Conservation (phyloP, 495 filamentous ascomycete species). For the Filosporella fistucella region DNA sequence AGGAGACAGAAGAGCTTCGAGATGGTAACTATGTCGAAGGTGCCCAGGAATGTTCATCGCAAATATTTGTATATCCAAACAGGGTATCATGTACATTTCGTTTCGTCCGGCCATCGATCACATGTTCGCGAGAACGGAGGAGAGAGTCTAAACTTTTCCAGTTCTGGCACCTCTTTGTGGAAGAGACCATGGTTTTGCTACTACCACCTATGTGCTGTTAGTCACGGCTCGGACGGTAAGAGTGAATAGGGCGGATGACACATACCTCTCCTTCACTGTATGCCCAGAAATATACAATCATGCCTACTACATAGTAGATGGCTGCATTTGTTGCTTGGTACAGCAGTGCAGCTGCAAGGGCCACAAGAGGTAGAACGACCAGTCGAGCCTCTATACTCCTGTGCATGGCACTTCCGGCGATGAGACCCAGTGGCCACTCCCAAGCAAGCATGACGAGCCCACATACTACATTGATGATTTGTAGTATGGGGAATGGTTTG, state of each 20-base stretch:
- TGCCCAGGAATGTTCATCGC: too few relatives aligned
- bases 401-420: constrained; percentile 69
- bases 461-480: constrained; percentile 92
- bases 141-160: constrained; percentile 30
- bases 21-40: too few relatives aligned
- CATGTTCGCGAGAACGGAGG: too few relatives aligned
- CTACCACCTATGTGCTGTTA: constrained; percentile 16
- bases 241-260: background rate
- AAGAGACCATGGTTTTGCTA: constrained; percentile 44
- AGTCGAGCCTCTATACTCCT: constrained; percentile 83
- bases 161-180: constrained; percentile 33
- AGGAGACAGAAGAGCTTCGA: too few relatives aligned
- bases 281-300: constrained; percentile 91
- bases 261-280: constrained; percentile 93
- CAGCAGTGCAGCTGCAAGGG: constrained; percentile 69
- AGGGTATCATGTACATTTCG: too few relatives aligned
- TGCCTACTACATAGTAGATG: constrained; percentile 85
- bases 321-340: constrained; percentile 94
- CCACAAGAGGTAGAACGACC: constrained; percentile 73
- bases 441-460: constrained; percentile 75
- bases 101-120: too few relatives aligned
- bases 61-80: too few relatives aligned
- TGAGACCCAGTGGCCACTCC: constrained; percentile 81
- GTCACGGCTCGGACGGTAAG: background rate
- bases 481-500: constrained; percentile 81